A percentile compares a stretch with the other conserved stretches of the same genome.
Conservation (phyloP, 2,329 filamentous ascomycete species). For the Monilinia laxa region DNA sequence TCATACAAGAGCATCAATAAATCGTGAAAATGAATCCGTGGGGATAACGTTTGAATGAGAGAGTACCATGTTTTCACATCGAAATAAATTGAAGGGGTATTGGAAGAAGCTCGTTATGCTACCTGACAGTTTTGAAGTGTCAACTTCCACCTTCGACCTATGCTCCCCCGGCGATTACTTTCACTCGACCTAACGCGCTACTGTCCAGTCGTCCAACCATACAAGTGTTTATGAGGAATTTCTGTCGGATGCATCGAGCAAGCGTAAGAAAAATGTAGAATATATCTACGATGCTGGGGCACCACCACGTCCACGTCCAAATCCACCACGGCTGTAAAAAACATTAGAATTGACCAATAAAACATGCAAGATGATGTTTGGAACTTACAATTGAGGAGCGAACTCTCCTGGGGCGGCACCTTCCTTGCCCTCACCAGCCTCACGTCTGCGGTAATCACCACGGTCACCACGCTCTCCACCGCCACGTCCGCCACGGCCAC, state of each 20-base stretch:
- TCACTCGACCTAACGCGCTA: constrained; percentile 51
- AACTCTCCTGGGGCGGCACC: constrained; percentile 90
- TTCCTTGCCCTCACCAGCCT: constrained; percentile 74
- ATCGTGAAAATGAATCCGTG: not conserved
- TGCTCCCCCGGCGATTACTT: constrained; percentile 49
- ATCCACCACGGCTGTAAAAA: constrained; percentile 70
- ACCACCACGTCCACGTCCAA: constrained; percentile 83
- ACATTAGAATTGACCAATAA: constrained; percentile 24
- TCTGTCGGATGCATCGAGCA: constrained; percentile 42
- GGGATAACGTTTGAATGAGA: not conserved
- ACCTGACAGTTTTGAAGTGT: constrained; percentile 44
- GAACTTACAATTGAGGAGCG: constrained; percentile 79
- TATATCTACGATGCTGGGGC: constrained; percentile 46
- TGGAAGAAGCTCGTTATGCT: constrained; percentile 43
- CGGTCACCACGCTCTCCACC: constrained; percentile 64
- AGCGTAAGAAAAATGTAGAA: constrained; percentile 36
- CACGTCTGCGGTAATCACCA: constrained; percentile 90
- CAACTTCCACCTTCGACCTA: constrained; percentile 48
- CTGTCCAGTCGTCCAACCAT: constrained; percentile 46
- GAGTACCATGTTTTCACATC: constrained; percentile 20
- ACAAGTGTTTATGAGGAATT: constrained; percentile 38
- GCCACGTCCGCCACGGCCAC: constrained; percentile 70
- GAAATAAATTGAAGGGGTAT: constrained; percentile 29
- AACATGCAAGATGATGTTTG: not conserved
- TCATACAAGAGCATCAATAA: not conserved